phyloP scores from a whole-genome alignment of 2,329 filamentous ascomycete genomes.

The Penicillium sp. region DNA sequence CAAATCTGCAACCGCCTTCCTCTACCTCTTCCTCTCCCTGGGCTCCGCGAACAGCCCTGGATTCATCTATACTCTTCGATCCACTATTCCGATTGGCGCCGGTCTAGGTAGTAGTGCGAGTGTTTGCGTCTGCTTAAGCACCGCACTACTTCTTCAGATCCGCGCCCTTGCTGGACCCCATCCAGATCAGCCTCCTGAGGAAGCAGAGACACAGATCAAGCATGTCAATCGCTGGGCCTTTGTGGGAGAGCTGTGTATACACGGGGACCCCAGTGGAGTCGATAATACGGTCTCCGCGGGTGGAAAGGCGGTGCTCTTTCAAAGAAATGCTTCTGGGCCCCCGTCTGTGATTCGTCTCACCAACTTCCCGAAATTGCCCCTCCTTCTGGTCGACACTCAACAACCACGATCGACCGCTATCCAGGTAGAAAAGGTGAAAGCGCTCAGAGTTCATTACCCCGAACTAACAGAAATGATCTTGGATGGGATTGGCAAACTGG shows the following conservation, averaged over 20 bases:
- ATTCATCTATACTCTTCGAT: slow-evolving; percentile 85
- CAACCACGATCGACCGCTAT: slow-evolving; percentile 79
- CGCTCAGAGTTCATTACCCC: slow-evolving; percentile 68
- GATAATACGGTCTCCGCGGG: slow-evolving; percentile 95
- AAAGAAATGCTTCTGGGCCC: slow-evolving; percentile 75
- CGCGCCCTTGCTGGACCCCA: slow-evolving; percentile 86
- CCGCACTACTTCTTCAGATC: slow-evolving; percentile 81
- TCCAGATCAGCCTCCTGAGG: slow-evolving; percentile 80
- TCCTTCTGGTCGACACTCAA: slow-evolving; percentile 84
- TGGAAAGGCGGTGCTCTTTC: slow-evolving; percentile 91
- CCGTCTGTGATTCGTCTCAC: slow-evolving; percentile 73
- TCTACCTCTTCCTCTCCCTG: slow-evolving; percentile 89
- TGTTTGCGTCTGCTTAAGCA: slow-evolving; percentile 81
- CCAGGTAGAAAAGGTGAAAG: slow-evolving; percentile 83
- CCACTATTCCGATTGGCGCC: slow-evolving; percentile 87
- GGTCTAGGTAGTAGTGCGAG: slow-evolving; percentile 93
- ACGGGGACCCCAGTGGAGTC: slow-evolving; percentile 92
- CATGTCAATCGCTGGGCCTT: slow-evolving; percentile 98
- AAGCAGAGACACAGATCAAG: slow-evolving; percentile 87
- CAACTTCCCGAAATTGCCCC: slow-evolving; percentile 86
- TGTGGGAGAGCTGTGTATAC: slow-evolving; percentile 94
- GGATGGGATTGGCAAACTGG: slow-evolving; percentile 71
- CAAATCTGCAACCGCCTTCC: slow-evolving; percentile 76
- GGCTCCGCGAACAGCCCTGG: slow-evolving; percentile 74
- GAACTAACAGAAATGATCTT: slow-evolving; percentile 76